phyloP scores from a whole-genome alignment of 2,329 filamentous ascomycete genomes.

The Aspergillus ibericus region DNA sequence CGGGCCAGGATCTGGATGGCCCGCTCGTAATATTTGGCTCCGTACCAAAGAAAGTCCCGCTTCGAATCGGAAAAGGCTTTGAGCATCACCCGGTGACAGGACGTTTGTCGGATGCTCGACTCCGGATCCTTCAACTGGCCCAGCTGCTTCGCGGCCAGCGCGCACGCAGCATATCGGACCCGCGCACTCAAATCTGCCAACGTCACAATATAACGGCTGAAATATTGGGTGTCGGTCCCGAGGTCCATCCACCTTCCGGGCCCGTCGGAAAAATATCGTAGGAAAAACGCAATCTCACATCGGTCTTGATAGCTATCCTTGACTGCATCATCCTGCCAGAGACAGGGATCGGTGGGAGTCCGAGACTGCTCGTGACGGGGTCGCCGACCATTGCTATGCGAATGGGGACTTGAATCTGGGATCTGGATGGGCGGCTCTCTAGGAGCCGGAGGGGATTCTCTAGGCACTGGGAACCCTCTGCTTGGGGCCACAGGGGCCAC shows the following conservation, averaged over 20 bases:
- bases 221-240: slow-evolving; percentile 12
- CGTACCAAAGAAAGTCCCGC: slow-evolving; percentile 20
- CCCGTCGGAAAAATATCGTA: slow-evolving; percentile 15
- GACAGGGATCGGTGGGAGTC: too few relatives aligned
- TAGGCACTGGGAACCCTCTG: too few relatives aligned
- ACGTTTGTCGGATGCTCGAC: slow-evolving; percentile 5
- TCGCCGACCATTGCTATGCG: too few relatives aligned
- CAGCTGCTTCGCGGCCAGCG: slow-evolving; percentile 19
- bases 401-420: too few relatives aligned
- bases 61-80: slow-evolving; percentile 7
- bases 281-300: slow-evolving; percentile 16
- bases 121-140: slow-evolving; percentile 16
- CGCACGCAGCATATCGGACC: slow-evolving; percentile 20
- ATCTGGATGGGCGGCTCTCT: too few relatives aligned
- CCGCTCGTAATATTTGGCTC: slow-evolving; percentile 22
- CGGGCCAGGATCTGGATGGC: slow-evolving; percentile 18
- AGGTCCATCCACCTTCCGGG: slow-evolving; percentile 20
- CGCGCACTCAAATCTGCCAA: slow-evolving; percentile 2
- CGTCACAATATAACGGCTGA: slow-evolving; percentile 15
- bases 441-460: too few relatives aligned
- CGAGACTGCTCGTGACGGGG: too few relatives aligned
- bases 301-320: slow-evolving; percentile 14
- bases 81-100: slow-evolving; percentile 8
- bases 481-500: too few relatives aligned
- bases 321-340: background rate